Conservation (phyloP, 345 rosid species). For the Passiflora organensis region DNA sequence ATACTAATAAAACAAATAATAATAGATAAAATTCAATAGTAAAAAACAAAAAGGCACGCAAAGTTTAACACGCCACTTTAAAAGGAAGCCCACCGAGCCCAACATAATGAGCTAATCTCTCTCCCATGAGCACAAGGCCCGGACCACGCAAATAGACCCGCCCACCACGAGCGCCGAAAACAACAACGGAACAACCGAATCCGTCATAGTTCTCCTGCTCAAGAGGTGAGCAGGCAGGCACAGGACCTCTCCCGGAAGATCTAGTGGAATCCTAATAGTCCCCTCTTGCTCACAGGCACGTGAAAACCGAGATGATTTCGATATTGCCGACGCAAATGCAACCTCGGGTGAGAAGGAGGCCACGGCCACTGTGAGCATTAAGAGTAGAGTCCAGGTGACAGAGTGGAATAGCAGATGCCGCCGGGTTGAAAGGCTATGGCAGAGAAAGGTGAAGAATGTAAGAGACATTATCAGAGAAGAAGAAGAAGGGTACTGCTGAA, state of each 20-base stretch:
- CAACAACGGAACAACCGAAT: slow-evolving; percentile 68
- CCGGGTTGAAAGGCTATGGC: slow-evolving; percentile 37
- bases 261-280: slow-evolving; percentile 53
- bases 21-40: too few relatives aligned
- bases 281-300: slow-evolving; percentile 40
- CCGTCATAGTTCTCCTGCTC: slow-evolving; percentile 44
- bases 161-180: slow-evolving; percentile 83
- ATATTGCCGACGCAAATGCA: slow-evolving; percentile 64
- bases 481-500: too few relatives aligned
- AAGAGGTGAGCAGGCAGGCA: slow-evolving; percentile 65
- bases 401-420: slow-evolving; percentile 67
- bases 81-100: too few relatives aligned
- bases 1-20: too few relatives aligned
- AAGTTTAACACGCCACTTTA: too few relatives aligned
- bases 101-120: slow-evolving; percentile 28
- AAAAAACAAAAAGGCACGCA: too few relatives aligned
- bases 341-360: slow-evolving; percentile 79
- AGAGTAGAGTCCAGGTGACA: slow-evolving; percentile 61
- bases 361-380: slow-evolving; percentile 54
- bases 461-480: slow-evolving; percentile 13
- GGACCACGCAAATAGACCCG: slow-evolving; percentile 64
- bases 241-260: slow-evolving; percentile 48
- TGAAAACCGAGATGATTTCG: slow-evolving; percentile 47
- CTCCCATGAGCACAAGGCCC: slow-evolving; percentile 63
- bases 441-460: slow-evolving; percentile 21